Percentiles rank a stretch among this genome's conserved stretches.
phyloP scores from a whole-genome alignment of 768 basidiomycete species.

The Leccinum fibrillosum region DNA sequence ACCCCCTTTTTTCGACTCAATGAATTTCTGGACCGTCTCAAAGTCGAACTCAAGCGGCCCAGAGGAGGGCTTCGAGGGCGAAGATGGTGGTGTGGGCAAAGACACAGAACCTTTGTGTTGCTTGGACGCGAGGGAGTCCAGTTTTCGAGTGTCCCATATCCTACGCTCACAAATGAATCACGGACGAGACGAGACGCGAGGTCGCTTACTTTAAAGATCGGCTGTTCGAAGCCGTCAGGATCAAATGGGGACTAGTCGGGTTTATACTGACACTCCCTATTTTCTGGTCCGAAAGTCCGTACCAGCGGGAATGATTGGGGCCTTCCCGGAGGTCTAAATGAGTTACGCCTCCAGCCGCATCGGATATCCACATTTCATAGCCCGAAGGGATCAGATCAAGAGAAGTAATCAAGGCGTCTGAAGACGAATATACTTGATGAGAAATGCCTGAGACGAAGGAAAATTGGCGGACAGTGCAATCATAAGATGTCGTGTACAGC shows the following conservation, averaged over 20 bases:
- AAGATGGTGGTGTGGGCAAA: conserved; percentile 28
- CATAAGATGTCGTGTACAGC: conserved; percentile 82
- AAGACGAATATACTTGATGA: conserved; percentile 58
- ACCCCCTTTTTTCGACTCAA: conserved; percentile 49
- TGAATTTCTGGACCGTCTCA: conserved; percentile 47
- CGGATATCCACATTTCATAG: conserved; percentile 83
- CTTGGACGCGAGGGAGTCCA: conserved; percentile 41
- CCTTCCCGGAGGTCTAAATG: conserved; percentile 72
- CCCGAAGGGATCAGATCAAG: conserved; percentile 68
- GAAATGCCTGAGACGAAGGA: conserved; percentile 74
- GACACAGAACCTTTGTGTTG: conserved; percentile 15
- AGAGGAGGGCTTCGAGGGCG: conserved; percentile 4
- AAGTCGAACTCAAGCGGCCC: conserved; percentile 32
- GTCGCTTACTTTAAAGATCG: conserved; percentile 60
- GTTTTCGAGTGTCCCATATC: conserved; percentile 77
- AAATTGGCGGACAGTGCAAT: conserved; percentile 69
- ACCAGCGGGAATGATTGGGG: conserved; percentile 54
- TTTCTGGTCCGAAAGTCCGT: conserved; percentile 65
- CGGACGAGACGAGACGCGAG: not conserved
- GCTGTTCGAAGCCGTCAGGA: conserved; percentile 76
- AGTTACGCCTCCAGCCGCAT: conserved; percentile 64
- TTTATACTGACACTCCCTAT: conserved; percentile 81
- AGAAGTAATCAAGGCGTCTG: conserved; percentile 61
- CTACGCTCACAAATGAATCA: conserved; percentile 34
- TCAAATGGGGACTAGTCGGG: conserved; percentile 58